These are phyloP conservation scores for Hebeloma cylindrosporum DNA, from an alignment of 768 basidiomycete genomes.

Conservation along the genomic window DNA sequence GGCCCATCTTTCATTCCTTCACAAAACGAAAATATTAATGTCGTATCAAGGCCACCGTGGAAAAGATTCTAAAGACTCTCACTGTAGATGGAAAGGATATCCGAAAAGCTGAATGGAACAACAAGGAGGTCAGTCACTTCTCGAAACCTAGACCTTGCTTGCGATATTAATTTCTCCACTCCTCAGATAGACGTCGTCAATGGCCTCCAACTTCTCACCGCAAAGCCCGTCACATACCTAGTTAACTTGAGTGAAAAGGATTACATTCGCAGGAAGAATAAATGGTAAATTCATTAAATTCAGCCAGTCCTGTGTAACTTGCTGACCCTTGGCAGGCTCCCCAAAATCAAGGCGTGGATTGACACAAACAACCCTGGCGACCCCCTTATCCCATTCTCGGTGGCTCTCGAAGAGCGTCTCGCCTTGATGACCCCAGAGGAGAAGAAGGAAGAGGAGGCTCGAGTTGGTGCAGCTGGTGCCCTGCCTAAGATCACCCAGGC, in stretches of 20 bases:
- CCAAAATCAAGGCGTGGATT: constrained; percentile 98
- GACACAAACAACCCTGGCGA: constrained; percentile 96
- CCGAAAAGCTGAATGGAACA: constrained; percentile 90
- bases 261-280: constrained; percentile 97
- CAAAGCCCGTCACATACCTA: constrained; percentile 96
- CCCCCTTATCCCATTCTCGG: constrained; percentile 94
- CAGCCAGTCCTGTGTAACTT: background rate
- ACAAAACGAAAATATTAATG: too few species aligned
- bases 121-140: constrained; percentile 80
- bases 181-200: constrained; percentile 88
- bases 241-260: constrained; percentile 96
- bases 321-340: constrained; percentile 51
- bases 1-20: constrained; percentile 23
- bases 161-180: constrained; percentile 31
- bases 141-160: constrained; percentile 2
- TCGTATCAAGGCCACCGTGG: constrained; percentile 64
- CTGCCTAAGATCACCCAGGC: constrained; percentile 94
- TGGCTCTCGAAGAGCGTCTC: constrained; percentile 91
- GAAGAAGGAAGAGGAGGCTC: constrained; percentile 76
- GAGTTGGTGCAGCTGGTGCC: constrained; percentile 68
- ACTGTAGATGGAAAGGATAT: constrained; percentile 85
- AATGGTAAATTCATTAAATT: constrained; percentile 59
- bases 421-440: constrained; percentile 63
- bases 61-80: constrained; percentile 80
- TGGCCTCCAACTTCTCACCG: constrained; percentile 84